A percentile compares a stretch with the other conserved stretches of the same genome.
Evolutionary conservation across 2,329 filamentous ascomycete genomes (phyloP).

Genomic region (Cryphonectria radicalis): DNA sequence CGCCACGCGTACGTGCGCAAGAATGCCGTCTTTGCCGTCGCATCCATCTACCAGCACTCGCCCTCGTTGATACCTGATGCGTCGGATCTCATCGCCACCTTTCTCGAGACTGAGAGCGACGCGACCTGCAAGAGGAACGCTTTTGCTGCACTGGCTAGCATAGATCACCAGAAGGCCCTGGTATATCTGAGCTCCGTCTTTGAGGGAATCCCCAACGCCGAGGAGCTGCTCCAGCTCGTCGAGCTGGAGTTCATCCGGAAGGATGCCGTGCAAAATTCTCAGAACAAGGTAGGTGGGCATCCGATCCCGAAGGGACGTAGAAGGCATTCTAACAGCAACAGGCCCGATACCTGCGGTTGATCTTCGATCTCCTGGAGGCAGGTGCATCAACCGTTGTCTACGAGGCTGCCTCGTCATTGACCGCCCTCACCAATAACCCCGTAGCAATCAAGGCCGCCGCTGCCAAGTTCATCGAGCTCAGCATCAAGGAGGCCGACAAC

Average conservation of each 20-base stretch:
- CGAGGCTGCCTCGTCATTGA: conserved; percentile 93
- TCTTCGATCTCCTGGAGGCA: conserved; percentile 95
- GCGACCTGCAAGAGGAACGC: conserved; percentile 97
- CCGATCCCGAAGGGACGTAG: neutral
- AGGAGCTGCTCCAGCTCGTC: conserved; percentile 89
- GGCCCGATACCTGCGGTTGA: conserved; percentile 89
- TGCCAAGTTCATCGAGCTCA: conserved; percentile 93
- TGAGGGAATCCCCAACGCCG: conserved; percentile 90
- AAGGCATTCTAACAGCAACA: conserved; percentile 44
- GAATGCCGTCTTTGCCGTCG: conserved; percentile 93
- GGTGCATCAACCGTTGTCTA: conserved; percentile 94
- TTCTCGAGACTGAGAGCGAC: conserved; percentile 89
- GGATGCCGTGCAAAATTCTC: conserved; percentile 90
- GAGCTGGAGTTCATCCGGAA: conserved; percentile 98
- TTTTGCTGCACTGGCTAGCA: conserved; percentile 86
- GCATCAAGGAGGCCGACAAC: conserved; percentile 97
- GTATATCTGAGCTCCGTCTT: conserved; percentile 88
- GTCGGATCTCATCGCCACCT: conserved; percentile 85
- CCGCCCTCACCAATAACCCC: conserved; percentile 91
- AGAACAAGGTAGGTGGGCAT: conserved; percentile 75
- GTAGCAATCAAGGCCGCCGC: conserved; percentile 97
- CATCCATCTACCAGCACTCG: conserved; percentile 89
- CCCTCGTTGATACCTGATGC: conserved; percentile 94
- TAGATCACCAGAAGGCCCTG: conserved; percentile 91
- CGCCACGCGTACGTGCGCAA: conserved; percentile 97